Conservation (phyloP, 345 rosid species). For the Syzygium aromaticum region DNA sequence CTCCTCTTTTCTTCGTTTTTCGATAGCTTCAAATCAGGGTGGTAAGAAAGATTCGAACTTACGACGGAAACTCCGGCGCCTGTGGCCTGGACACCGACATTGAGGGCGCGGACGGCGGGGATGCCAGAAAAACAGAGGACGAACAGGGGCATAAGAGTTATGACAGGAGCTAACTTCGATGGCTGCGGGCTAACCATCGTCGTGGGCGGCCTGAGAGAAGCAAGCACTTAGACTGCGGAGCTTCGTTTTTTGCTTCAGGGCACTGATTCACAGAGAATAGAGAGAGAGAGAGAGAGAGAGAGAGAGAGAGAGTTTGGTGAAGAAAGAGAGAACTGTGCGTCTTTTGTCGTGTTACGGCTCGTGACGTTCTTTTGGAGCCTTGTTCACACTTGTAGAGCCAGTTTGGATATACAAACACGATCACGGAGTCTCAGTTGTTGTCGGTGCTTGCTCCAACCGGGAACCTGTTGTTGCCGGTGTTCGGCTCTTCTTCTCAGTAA, state of each 20-base stretch:
- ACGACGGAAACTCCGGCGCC: conserved; percentile 47
- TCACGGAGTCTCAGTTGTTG: background rate
- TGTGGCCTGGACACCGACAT: conserved; percentile 55
- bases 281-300: background rate
- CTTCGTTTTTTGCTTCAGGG: conserved; percentile 21
- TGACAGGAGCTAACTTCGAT: conserved; percentile 7
- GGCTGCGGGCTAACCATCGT: conserved; percentile 13
- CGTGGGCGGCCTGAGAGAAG: background rate
- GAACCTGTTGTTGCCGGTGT: background rate
- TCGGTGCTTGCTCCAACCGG: background rate
- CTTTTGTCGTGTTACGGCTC: conserved; percentile 31
- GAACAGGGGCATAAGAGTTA: background rate
- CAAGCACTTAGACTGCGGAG: conserved; percentile 10
- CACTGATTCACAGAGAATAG: conserved; percentile 4
- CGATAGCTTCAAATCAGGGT: background rate
- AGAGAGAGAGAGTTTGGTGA: background rate
- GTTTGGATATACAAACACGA: background rate
- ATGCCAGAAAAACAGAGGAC: conserved; percentile 11
- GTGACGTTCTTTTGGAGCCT: conserved; percentile 30
- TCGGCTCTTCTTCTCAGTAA: background rate
- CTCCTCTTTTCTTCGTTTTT: background rate
- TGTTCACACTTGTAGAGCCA: background rate
- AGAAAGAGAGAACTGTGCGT: background rate
- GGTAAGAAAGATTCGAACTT: background rate
- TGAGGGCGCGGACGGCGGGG: conserved; percentile 40